A percentile compares a stretch with the other conserved stretches of the same genome.
These are phyloP conservation scores for Selaginella moellendorffii DNA, from an alignment of 75 land plant species.

Conservation along the genomic window DNA sequence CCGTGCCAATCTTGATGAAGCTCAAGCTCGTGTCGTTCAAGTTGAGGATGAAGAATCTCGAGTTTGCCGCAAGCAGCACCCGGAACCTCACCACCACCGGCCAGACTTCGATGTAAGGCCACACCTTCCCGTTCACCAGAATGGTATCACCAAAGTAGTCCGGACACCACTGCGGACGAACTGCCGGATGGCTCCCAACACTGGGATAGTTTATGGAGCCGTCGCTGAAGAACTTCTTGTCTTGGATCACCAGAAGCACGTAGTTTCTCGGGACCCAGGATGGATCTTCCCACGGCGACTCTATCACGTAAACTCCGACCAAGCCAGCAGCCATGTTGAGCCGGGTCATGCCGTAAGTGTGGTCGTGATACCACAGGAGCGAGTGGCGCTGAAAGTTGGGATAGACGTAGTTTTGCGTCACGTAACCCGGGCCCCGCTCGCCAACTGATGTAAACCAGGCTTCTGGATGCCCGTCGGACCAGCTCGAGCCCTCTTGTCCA, in stretches of 20 bases:
- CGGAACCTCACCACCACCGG: background rate
- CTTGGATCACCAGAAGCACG: background rate
- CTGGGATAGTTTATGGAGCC: slow-evolving; percentile 5
- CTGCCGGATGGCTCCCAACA: background rate
- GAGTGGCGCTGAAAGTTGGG: slow-evolving; percentile 5
- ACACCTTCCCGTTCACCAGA: slow-evolving; percentile 13
- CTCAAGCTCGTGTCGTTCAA: slow-evolving; percentile 1
- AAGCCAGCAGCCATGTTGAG: slow-evolving; percentile 13
- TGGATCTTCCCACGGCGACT: background rate
- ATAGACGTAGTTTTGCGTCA: slow-evolving; percentile 15
- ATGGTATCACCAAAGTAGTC: slow-evolving; percentile 13
- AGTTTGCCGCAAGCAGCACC: slow-evolving; percentile 4
- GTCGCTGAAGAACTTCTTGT: background rate
- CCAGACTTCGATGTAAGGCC: slow-evolving; percentile 8
- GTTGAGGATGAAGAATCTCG: slow-evolving; percentile 9
- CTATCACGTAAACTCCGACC: slow-evolving; percentile 5
- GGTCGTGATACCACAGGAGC: slow-evolving; percentile 22
- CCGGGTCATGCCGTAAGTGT: slow-evolving; percentile 17
- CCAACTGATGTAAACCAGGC: slow-evolving; percentile 8
- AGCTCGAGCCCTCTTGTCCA: slow-evolving; percentile 8
- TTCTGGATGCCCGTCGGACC: slow-evolving; percentile 8
- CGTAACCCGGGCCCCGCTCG: slow-evolving; percentile 9
- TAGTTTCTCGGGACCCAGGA: background rate
- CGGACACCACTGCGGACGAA: slow-evolving; percentile 9
- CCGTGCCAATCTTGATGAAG: slow-evolving; percentile 10